Conservation (phyloP, 31 red algal genomes). For the Endocladia muricata region DNA sequence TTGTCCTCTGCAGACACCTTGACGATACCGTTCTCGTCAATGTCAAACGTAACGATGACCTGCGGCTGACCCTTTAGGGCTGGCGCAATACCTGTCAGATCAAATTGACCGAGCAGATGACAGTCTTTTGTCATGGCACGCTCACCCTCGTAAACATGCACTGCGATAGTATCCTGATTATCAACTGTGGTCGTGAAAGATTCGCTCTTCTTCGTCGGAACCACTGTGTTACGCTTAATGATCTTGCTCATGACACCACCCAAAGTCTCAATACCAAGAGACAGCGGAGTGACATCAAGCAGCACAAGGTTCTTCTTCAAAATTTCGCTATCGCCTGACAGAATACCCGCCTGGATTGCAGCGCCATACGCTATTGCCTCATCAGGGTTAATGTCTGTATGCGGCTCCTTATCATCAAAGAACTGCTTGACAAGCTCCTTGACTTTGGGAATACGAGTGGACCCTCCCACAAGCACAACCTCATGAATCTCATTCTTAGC, state of each 20-base stretch:
- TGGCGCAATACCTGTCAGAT: constrained; percentile 79
- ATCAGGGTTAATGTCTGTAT: constrained; percentile 94
- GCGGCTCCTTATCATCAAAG: constrained; percentile 91
- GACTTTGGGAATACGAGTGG: constrained; percentile 94
- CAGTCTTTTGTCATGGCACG: constrained; percentile 92
- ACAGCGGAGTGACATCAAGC: constrained; percentile 93
- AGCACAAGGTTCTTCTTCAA: constrained; percentile 81
- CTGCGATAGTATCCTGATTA: constrained; percentile 82
- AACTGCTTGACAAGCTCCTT: constrained; percentile 81
- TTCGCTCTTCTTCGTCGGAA: constrained; percentile 90
- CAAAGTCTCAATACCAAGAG: constrained; percentile 95
- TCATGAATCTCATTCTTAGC: constrained; percentile 82
- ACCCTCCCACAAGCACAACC: constrained; percentile 92
- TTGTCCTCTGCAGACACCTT: constrained; percentile 94
- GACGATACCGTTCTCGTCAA: constrained; percentile 96
- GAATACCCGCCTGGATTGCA: constrained; percentile 91
- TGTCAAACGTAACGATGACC: constrained; percentile 96
- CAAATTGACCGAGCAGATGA: constrained; percentile 91
- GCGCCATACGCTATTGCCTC: constrained; percentile 97
- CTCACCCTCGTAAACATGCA: constrained; percentile 95
- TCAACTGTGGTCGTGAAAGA: constrained; percentile 91
- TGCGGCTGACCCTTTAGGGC: constrained; percentile 92
- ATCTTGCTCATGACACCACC: constrained; percentile 96
- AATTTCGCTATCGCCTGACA: constrained; percentile 79
- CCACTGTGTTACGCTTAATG: constrained; percentile 85